These are phyloP conservation scores for Nakazawaea siamensis DNA, from an alignment of 805 yeast species.

Conservation along the genomic window DNA sequence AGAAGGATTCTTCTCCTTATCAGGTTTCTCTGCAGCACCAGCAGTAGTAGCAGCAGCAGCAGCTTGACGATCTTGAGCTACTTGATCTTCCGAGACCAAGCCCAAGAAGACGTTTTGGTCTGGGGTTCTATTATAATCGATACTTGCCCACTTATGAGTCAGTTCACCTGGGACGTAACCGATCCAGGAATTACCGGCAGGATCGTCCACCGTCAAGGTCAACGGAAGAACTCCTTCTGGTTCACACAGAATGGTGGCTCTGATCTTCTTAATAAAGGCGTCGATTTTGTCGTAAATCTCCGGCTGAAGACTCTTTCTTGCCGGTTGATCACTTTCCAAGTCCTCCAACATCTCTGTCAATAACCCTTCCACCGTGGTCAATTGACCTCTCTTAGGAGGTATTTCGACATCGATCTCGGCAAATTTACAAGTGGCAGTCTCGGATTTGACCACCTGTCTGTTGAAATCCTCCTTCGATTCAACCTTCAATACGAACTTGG, in stretches of 20 bases:
- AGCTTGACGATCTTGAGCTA: slow-evolving; percentile 40
- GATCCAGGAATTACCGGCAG: slow-evolving; percentile 96
- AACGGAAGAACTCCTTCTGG: slow-evolving; percentile 58
- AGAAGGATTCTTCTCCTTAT: slow-evolving; percentile 26
- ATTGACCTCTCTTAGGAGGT: slow-evolving; percentile 90
- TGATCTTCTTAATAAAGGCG: slow-evolving; percentile 54
- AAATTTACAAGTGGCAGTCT: slow-evolving; percentile 73
- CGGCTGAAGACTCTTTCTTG: slow-evolving; percentile 67
- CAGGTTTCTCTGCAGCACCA: slow-evolving; percentile 20
- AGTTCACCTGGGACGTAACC: slow-evolving; percentile 84
- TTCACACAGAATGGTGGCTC: slow-evolving; percentile 55
- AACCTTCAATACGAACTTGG: slow-evolving; percentile 59
- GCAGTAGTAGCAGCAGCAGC: slow-evolving; percentile 20
- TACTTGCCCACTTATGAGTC: slow-evolving; percentile 81
- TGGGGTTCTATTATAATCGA: slow-evolving; percentile 74
- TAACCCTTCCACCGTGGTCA: slow-evolving; percentile 88
- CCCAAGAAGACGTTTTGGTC: slow-evolving; percentile 87
- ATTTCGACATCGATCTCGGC: slow-evolving; percentile 85
- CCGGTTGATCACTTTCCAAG: slow-evolving; percentile 71
- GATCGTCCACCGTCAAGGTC: slow-evolving; percentile 79
- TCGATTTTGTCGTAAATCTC: slow-evolving; percentile 70
- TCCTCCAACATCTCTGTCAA: slow-evolving; percentile 78
- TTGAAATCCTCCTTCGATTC: slow-evolving; percentile 68
- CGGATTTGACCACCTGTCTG: slow-evolving; percentile 89
- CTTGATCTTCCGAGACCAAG: slow-evolving; percentile 61